Percentiles rank a stretch among this genome's conserved stretches.
Evolutionary conservation across 2,329 filamentous ascomycete species (phyloP).

Genomic region (Xylariaceae sp.): DNA sequence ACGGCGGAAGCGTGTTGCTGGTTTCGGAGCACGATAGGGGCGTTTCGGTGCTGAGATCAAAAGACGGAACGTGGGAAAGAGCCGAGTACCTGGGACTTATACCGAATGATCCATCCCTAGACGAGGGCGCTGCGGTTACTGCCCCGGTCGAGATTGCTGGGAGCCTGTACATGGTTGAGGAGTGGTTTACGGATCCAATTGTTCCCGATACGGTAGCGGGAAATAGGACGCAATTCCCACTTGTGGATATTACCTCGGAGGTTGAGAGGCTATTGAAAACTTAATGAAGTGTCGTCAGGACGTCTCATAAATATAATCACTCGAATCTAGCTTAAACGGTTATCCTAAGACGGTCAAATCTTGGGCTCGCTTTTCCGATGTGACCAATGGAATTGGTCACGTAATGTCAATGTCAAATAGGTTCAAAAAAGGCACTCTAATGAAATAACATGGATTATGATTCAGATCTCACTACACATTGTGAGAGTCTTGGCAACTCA

Average conservation of each 20-base stretch:
- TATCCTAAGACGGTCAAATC: too few species aligned
- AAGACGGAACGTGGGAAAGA: constrained; percentile 39
- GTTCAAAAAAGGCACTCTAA: too few species aligned
- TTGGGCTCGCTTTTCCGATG: too few species aligned
- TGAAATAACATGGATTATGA: neutral
- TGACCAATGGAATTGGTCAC: too few species aligned
- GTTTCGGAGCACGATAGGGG: constrained; percentile 37
- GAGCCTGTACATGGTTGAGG: constrained; percentile 31
- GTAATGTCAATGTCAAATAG: too few species aligned
- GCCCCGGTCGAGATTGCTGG: constrained; percentile 33
- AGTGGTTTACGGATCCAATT: constrained; percentile 31
- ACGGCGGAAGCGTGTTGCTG: constrained; percentile 39
- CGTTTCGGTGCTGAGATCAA: constrained; percentile 41
- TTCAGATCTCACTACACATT: too few species aligned
- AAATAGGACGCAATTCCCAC: constrained; percentile 33
- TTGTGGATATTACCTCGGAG: constrained; percentile 35
- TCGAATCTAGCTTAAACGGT: neutral
- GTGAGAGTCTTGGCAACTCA: too few species aligned
- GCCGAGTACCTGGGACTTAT: constrained; percentile 42
- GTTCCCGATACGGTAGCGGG: constrained; percentile 35
- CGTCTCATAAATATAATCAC: neutral
- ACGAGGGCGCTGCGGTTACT: constrained; percentile 24
- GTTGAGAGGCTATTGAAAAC: constrained; percentile 25
- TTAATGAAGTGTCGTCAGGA: neutral
- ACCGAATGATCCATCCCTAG: constrained; percentile 23